Evolutionary conservation across 495 filamentous ascomycete species (phyloP).

Genomic region (Tirmania nivea): DNA sequence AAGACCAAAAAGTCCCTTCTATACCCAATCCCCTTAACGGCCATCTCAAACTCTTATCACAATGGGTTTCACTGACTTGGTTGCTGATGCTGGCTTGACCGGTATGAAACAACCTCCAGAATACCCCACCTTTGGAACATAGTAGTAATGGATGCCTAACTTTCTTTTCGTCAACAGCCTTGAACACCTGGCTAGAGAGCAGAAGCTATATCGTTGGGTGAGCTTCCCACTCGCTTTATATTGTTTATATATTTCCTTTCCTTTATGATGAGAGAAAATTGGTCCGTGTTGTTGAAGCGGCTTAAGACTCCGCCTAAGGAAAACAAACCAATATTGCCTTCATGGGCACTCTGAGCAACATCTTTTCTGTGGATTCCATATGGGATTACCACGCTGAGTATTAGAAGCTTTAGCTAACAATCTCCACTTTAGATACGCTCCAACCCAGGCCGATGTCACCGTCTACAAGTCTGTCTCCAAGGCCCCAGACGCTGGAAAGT

Average conservation of each 20-base stretch:
- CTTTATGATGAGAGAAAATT: constrained; percentile 69
- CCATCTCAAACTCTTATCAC: constrained; percentile 18
- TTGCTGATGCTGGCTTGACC: constrained; percentile 66
- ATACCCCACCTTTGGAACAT: background rate
- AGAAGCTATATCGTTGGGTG: constrained; percentile 92
- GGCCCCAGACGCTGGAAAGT: constrained; percentile 59
- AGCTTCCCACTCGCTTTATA: constrained; percentile 18
- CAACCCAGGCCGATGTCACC: constrained; percentile 89
- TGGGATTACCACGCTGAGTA: background rate
- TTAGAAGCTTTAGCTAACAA: constrained; percentile 14
- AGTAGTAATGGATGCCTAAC: background rate
- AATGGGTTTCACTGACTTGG: constrained; percentile 94
- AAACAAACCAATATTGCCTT: constrained; percentile 40
- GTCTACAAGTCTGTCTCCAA: constrained; percentile 71
- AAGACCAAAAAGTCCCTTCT: no score
- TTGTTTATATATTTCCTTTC: constrained; percentile 1
- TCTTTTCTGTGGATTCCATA: constrained; percentile 5
- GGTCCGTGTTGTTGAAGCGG: constrained; percentile 99
- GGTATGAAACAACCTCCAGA: constrained; percentile 32
- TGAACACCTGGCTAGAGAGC: constrained; percentile 75
- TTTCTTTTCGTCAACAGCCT: constrained; percentile 33
- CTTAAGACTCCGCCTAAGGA: constrained; percentile 89
- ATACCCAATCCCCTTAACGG: constrained; percentile 1
- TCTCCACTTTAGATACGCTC: constrained; percentile 38
- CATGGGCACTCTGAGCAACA: constrained; percentile 60